Percentiles rank a stretch among this genome's conserved stretches.
Conservation (phyloP, 1,284 basidiomycete species). For the Cystobasidiaceae sp. region DNA sequence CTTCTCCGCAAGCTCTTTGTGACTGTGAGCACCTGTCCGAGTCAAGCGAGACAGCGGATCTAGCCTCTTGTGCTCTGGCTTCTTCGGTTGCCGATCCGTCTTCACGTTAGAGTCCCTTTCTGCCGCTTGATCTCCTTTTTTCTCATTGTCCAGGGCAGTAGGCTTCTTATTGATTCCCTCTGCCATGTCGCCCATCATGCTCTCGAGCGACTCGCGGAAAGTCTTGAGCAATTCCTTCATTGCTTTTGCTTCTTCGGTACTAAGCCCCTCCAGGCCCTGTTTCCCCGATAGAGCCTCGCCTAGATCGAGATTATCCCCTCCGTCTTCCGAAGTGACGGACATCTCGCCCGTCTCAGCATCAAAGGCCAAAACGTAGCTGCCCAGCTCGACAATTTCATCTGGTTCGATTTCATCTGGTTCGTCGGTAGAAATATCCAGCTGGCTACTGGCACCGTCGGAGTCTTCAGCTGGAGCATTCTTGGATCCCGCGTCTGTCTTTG, state of each 20-base stretch:
- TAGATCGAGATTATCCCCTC: not conserved
- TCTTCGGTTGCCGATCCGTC: not conserved
- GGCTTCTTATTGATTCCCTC: not conserved
- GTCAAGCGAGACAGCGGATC: not conserved
- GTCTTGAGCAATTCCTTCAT: conserved; percentile 3
- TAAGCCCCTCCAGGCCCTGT: not conserved
- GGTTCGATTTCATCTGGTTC: not conserved
- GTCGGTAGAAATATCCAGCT: not conserved
- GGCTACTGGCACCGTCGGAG: not conserved
- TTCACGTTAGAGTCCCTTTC: not conserved
- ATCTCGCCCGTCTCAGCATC: conserved; percentile 16
- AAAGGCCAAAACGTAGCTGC: conserved; percentile 8
- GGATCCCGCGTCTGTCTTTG: not conserved
- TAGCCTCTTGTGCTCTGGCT: not conserved
- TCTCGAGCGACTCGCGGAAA: conserved; percentile 2
- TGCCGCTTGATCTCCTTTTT: no score
- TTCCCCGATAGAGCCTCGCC: not conserved
- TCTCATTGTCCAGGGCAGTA: no score
- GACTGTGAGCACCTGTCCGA: conserved; percentile 16
- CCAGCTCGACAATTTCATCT: not conserved
- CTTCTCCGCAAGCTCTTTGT: conserved; percentile 16
- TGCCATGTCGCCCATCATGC: not conserved
- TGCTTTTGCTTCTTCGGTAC: not conserved
- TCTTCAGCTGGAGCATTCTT: not conserved
- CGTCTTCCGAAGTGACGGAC: conserved; percentile 2